Evolutionary conservation across 2,329 filamentous ascomycete genomes (phyloP).

Genomic region (Fusarium anguioides): DNA sequence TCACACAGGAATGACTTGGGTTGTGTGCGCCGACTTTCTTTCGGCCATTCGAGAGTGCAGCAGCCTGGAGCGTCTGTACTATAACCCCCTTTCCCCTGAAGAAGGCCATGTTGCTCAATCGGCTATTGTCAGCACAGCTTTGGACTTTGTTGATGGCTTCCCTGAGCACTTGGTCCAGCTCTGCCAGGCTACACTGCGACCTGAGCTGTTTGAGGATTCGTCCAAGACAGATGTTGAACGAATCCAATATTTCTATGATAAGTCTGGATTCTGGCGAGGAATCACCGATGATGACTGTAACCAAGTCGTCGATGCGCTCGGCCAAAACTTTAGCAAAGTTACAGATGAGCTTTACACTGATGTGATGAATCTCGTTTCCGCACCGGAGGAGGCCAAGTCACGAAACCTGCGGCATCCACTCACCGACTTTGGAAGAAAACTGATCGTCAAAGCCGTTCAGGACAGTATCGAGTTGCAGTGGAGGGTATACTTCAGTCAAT

Average conservation of each 20-base stretch:
- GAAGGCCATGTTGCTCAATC: constrained; percentile 66
- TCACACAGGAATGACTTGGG: constrained; percentile 79
- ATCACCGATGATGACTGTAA: constrained; percentile 85
- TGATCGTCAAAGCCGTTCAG: constrained; percentile 80
- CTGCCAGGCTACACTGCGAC: constrained; percentile 73
- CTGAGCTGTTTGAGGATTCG: constrained; percentile 80
- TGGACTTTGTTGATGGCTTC: constrained; percentile 76
- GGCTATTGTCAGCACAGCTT: constrained; percentile 74
- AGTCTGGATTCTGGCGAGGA: constrained; percentile 79
- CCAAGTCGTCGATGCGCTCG: constrained; percentile 75
- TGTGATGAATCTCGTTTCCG: constrained; percentile 60
- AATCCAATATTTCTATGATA: constrained; percentile 82
- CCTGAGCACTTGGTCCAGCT: constrained; percentile 75
- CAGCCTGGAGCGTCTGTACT: constrained; percentile 76
- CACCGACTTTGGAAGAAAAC: constrained; percentile 80
- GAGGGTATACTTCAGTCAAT: constrained; percentile 81
- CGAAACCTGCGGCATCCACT: constrained; percentile 64
- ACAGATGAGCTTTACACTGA: constrained; percentile 65
- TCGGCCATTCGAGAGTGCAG: constrained; percentile 84
- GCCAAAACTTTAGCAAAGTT: constrained; percentile 71
- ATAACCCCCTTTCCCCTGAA: constrained; percentile 71
- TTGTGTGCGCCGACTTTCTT: constrained; percentile 84
- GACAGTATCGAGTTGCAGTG: constrained; percentile 80
- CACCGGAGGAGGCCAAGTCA: constrained; percentile 58
- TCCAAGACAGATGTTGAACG: constrained; percentile 76